These are phyloP conservation scores for Coemansia sp. DNA, from an alignment of 192 early-diverging fungal species.

Conservation along the genomic window DNA sequence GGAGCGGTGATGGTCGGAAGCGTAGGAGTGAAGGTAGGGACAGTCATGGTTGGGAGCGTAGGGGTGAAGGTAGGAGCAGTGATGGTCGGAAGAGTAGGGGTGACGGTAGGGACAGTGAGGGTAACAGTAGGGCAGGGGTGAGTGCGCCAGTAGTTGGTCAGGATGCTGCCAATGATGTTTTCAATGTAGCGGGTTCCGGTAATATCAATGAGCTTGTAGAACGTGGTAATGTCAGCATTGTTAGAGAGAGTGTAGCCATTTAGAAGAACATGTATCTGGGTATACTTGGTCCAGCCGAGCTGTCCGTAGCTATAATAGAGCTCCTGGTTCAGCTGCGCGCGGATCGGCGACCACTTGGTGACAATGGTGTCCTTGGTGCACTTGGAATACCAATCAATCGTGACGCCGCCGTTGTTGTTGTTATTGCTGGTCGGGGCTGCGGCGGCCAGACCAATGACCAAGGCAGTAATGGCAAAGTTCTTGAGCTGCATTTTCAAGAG, in stretches of 20 bases:
- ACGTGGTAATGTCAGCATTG: neutral
- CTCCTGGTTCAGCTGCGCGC: neutral
- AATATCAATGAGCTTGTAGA: slow-evolving; percentile 2
- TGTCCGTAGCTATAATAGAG: neutral
- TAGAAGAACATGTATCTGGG: neutral
- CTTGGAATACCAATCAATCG: neutral
- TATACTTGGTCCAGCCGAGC: slow-evolving; percentile 2
- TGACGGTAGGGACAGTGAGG: neutral
- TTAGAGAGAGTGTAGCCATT: neutral
- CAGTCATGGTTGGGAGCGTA: slow-evolving; percentile 1
- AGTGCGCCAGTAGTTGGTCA: slow-evolving; percentile 2
- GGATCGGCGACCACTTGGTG: neutral
- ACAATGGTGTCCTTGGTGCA: slow-evolving; percentile 1
- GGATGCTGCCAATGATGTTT: neutral
- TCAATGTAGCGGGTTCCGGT: neutral
- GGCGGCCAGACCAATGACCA: slow-evolving; percentile 5
- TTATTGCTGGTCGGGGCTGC: neutral
- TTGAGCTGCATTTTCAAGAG: slow-evolving; percentile 5
- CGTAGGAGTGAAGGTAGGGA: neutral
- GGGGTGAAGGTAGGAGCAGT: neutral
- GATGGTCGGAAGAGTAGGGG: slow-evolving; percentile 1
- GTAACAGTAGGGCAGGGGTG: neutral
- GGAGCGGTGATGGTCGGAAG: slow-evolving; percentile 4
- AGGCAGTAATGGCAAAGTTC: neutral
- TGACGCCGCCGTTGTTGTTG: neutral